Conservation (phyloP, 2,329 filamentous ascomycete genomes). For the Penicillium brasilianum region DNA sequence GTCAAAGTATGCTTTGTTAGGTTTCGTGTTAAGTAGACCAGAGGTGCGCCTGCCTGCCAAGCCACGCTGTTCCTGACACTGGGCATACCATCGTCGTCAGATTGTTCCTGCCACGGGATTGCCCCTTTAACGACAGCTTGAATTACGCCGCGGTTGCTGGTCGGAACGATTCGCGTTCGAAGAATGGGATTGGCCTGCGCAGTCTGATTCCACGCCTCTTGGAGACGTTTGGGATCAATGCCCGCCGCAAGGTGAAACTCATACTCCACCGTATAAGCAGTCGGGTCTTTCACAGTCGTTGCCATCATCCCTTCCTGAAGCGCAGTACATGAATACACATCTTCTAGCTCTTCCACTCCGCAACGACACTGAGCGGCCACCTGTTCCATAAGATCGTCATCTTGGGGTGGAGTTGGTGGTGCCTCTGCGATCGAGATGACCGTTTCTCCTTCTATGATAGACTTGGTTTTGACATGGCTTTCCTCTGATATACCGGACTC, state of each 20-base stretch:
- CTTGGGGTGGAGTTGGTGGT: too few relatives aligned
- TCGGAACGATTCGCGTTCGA: constrained; percentile 21
- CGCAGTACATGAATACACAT: constrained; percentile 19
- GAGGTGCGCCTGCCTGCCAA: too few relatives aligned
- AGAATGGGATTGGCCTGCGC: constrained; percentile 22
- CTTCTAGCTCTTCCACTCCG: constrained; percentile 14
- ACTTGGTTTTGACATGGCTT: too few relatives aligned
- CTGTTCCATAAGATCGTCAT: too few relatives aligned
- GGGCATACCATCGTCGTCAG: constrained; percentile 7
- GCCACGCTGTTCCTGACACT: too few relatives aligned
- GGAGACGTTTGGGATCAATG: too few relatives aligned
- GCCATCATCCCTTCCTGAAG: constrained; percentile 26
- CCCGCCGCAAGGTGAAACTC: constrained; percentile 15
- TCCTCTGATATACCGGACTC: too few relatives aligned
- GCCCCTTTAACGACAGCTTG: constrained; percentile 18
- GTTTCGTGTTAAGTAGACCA: too few relatives aligned
- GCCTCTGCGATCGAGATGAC: too few relatives aligned
- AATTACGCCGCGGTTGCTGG: constrained; percentile 12
- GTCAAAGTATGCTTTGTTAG: too few relatives aligned
- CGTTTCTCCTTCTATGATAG: too few relatives aligned
- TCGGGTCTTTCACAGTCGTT: constrained; percentile 13
- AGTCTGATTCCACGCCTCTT: not conserved
- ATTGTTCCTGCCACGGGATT: constrained; percentile 17
- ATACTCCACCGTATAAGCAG: constrained; percentile 20
- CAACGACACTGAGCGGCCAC: too few relatives aligned